Conservation (phyloP, 768 basidiomycete species). For the Sporobolomyces roseus region DNA sequence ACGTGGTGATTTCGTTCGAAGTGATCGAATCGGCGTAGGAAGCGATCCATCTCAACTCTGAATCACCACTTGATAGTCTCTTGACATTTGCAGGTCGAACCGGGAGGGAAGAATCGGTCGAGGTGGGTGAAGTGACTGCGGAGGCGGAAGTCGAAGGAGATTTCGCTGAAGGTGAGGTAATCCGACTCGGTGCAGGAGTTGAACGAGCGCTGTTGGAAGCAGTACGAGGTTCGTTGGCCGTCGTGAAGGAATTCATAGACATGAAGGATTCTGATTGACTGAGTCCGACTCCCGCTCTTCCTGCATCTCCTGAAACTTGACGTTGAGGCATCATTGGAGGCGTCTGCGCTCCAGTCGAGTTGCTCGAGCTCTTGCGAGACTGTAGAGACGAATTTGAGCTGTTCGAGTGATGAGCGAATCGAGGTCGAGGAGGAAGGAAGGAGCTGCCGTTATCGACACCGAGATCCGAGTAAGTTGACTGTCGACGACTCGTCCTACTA, state of each 20-base stretch:
- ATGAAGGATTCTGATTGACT: constrained; percentile 4
- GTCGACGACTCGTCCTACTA: constrained; percentile 18
- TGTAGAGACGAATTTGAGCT: constrained; percentile 19
- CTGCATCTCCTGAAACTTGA: background rate
- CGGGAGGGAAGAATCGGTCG: background rate
- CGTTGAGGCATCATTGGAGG: background rate
- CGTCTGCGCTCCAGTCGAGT: background rate
- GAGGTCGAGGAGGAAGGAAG: constrained; percentile 27
- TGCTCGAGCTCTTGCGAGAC: constrained; percentile 19
- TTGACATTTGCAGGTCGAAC: background rate
- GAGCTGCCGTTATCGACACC: constrained; percentile 1
- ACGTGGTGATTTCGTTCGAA: constrained; percentile 8
- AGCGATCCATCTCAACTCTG: constrained; percentile 35
- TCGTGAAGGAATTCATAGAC: constrained; percentile 21
- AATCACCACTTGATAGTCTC: constrained; percentile 29
- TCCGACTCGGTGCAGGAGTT: background rate
- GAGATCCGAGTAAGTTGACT: constrained; percentile 13
- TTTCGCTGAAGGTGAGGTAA: background rate
- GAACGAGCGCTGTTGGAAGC: background rate
- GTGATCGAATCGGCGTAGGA: constrained; percentile 33
- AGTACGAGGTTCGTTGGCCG: background rate
- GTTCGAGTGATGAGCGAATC: constrained; percentile 31
- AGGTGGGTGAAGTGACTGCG: too few relatives aligned
- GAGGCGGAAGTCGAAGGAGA: background rate
- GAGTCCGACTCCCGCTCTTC: background rate